Evolutionary conservation across 129 eudicot genomes (phyloP).

Genomic region (Saussurea involucrata): DNA sequence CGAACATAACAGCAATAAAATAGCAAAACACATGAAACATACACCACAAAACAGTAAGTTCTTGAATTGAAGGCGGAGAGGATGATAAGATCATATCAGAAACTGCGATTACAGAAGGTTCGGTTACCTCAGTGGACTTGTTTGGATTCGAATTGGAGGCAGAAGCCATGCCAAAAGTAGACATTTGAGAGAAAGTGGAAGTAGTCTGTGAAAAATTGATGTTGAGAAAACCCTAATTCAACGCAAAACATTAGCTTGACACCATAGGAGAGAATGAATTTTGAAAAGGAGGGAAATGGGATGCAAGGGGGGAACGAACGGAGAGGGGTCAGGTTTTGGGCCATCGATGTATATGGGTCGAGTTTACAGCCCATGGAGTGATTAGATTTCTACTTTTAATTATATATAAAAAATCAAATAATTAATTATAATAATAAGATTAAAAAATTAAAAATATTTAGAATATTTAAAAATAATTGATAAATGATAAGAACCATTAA

Average conservation of each 20-base stretch:
- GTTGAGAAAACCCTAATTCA: conserved; percentile 6
- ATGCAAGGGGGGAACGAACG: not conserved
- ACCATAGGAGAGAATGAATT: not conserved
- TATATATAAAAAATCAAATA: not conserved
- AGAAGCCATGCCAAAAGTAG: conserved; percentile 47
- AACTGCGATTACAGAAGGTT: not conserved
- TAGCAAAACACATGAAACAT: not conserved
- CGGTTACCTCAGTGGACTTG: conserved; percentile 56
- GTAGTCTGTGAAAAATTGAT: not conserved
- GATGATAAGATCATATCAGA: not conserved
- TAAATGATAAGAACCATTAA: no score
- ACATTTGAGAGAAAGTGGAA: conserved; percentile 28
- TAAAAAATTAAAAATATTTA: no score
- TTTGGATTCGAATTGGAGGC: conserved; percentile 52
- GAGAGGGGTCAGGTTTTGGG: conserved; percentile 6
- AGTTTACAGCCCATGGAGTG: not conserved
- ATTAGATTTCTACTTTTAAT: not conserved
- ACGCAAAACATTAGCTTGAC: not conserved
- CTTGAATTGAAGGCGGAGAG: not conserved
- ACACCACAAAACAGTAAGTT: not conserved
- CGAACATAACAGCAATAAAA: not conserved
- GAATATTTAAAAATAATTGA: no score
- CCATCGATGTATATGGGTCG: not conserved
- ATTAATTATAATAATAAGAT: no score
- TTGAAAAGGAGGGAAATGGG: conserved; percentile 7